phyloP scores from a whole-genome alignment of 2,329 filamentous ascomycete genomes.

The Hypoxylon sp. region DNA sequence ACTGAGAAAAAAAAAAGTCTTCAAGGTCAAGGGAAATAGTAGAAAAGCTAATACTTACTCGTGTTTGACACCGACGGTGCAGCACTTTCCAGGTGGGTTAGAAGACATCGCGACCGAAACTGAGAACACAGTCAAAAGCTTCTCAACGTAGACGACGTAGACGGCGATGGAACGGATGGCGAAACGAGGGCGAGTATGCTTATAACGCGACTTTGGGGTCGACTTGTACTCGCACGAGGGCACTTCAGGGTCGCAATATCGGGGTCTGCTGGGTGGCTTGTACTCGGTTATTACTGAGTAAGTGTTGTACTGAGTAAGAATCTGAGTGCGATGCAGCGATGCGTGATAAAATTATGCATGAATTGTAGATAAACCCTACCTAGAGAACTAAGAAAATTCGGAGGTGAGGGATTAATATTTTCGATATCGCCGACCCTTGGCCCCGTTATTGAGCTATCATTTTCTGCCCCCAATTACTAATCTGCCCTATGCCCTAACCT shows the following conservation, averaged over 20 bases:
- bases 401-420: not conserved
- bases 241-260: not conserved
- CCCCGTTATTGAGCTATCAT: conserved; percentile 1
- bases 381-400: not conserved
- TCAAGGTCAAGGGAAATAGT: not conserved
- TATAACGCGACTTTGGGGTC: conserved; percentile 1
- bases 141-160: not conserved
- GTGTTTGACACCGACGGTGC: conserved; percentile 63
- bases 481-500: not conserved
- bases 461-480: not conserved
- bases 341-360: not conserved
- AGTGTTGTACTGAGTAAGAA: conserved; percentile 1
- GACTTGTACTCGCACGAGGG: not conserved
- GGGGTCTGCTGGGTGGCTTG: not conserved
- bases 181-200: not conserved
- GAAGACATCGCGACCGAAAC: conserved; percentile 61
- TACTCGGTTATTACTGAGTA: conserved; percentile 1
- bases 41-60: conserved; percentile 57
- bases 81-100: conserved; percentile 64
- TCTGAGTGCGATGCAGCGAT: not conserved
- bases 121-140: not conserved
- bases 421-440: not conserved
- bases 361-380: conserved; percentile 3
- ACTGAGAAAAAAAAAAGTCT: not conserved
- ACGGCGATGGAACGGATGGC: not conserved